These are phyloP conservation scores for Zygosaccharomyces pseudobailii DNA, from an alignment of 1,139 yeast genomes.

Conservation along the genomic window DNA sequence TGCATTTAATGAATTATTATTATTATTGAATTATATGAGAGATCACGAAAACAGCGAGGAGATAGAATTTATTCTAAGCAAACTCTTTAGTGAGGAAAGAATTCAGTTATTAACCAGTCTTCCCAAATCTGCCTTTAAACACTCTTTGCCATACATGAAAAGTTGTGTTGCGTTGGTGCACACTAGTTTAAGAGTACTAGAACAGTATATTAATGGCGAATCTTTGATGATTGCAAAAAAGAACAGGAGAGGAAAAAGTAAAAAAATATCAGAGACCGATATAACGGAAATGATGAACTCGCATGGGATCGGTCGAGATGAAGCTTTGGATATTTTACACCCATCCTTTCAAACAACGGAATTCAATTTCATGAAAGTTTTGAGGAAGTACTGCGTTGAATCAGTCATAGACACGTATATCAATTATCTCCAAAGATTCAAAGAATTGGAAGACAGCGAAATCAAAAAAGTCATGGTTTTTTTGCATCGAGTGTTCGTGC, in stretches of 20 bases:
- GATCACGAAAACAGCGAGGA: slow-evolving; percentile 37
- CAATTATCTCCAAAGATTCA: slow-evolving; percentile 44
- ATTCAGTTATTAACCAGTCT: slow-evolving; percentile 53
- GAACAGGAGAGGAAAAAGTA: slow-evolving; percentile 35
- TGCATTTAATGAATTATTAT: slow-evolving; percentile 61
- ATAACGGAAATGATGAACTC: slow-evolving; percentile 44
- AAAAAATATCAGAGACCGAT: slow-evolving; percentile 25
- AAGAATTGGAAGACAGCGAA: slow-evolving; percentile 57
- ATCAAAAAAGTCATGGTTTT: slow-evolving; percentile 63
- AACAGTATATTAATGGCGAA: slow-evolving; percentile 59
- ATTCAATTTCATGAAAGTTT: slow-evolving; percentile 47
- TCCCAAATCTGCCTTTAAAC: slow-evolving; percentile 62
- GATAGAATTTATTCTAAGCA: slow-evolving; percentile 46
- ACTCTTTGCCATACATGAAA: slow-evolving; percentile 59
- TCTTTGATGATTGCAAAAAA: slow-evolving; percentile 51
- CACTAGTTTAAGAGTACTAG: slow-evolving; percentile 62
- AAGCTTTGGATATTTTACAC: slow-evolving; percentile 34
- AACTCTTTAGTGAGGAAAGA: slow-evolving; percentile 62
- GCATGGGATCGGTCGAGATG: slow-evolving; percentile 42
- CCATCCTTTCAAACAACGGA: slow-evolving; percentile 33
- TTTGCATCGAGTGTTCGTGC: slow-evolving; percentile 67
- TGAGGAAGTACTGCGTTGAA: slow-evolving; percentile 39
- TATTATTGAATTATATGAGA: slow-evolving; percentile 50
- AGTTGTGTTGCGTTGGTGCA: slow-evolving; percentile 65
- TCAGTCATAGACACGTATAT: slow-evolving; percentile 36